Percentiles rank a stretch among this genome's conserved stretches.
phyloP scores from a whole-genome alignment of 2,329 filamentous ascomycete species.

The Colletotrichum musicola region DNA sequence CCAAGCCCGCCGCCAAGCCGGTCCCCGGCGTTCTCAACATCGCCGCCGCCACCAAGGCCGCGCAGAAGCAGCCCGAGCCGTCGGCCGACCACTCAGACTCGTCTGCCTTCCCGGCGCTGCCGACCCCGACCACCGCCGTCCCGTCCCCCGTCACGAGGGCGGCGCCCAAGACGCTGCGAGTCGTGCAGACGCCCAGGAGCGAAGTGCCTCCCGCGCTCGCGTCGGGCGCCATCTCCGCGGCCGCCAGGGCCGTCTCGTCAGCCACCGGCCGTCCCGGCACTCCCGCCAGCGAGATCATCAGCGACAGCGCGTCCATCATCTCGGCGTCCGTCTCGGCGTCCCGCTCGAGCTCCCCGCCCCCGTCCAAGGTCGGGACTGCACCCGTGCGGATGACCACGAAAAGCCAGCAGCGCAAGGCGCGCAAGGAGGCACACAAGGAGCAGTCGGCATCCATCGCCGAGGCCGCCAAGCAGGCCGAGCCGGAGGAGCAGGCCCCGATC shows the following conservation, averaged over 20 bases:
- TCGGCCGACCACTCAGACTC: slow-evolving; percentile 50
- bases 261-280: slow-evolving; percentile 72
- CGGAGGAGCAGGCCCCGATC: slow-evolving; percentile 76
- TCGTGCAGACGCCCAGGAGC: slow-evolving; percentile 75
- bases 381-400: slow-evolving; percentile 79
- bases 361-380: slow-evolving; percentile 72
- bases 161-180: slow-evolving; percentile 75
- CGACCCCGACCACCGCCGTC: slow-evolving; percentile 59
- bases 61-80: slow-evolving; percentile 47
- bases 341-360: slow-evolving; percentile 78
- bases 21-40: slow-evolving; percentile 62
- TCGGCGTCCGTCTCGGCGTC: slow-evolving; percentile 78
- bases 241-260: slow-evolving; percentile 59
- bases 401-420: slow-evolving; percentile 82
- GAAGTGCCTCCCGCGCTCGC: slow-evolving; percentile 61
- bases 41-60: slow-evolving; percentile 59
- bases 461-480: slow-evolving; percentile 63
- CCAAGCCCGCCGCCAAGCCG: slow-evolving; percentile 44
- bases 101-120: slow-evolving; percentile 65
- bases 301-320: slow-evolving; percentile 81
- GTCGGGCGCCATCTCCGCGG: slow-evolving; percentile 42
- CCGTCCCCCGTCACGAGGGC: slow-evolving; percentile 64
- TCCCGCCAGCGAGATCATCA: slow-evolving; percentile 78
- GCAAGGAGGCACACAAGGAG: slow-evolving; percentile 75
- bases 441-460: slow-evolving; percentile 69